Percentiles rank a stretch among this genome's conserved stretches.
Conservation (phyloP, 164 flowering plant genomes). For the Platanus orientalis region DNA sequence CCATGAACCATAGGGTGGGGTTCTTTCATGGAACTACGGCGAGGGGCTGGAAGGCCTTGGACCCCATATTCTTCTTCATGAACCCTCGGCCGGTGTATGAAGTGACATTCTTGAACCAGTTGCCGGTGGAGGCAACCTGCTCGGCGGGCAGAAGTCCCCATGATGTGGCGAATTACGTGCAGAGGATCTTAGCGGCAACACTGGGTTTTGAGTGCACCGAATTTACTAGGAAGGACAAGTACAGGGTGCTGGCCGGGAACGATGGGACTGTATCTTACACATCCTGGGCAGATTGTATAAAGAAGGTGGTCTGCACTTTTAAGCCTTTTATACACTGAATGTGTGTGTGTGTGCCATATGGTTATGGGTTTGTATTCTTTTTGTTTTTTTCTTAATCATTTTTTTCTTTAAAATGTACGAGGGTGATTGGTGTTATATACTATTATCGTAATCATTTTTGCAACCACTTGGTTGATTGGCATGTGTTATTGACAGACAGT, state of each 20-base stretch:
- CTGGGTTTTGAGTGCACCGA: conserved; percentile 94
- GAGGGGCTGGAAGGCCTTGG: conserved; percentile 84
- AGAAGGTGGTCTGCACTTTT: conserved; percentile 42
- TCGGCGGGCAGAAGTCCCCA: conserved; percentile 78
- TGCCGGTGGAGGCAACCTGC: conserved; percentile 85
- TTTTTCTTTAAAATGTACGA: too few species aligned
- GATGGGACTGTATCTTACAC: conserved; percentile 66
- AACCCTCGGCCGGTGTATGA: conserved; percentile 89
- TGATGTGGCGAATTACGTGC: conserved; percentile 92
- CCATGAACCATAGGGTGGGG: conserved; percentile 87
- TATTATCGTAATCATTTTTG: too few species aligned
- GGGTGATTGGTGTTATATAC: too few species aligned
- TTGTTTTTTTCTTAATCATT: too few species aligned
- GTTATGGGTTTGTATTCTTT: too few species aligned
- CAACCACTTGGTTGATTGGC: too few species aligned
- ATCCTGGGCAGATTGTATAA: conserved; percentile 24
- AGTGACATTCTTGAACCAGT: conserved; percentile 85
- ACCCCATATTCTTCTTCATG: conserved; percentile 94
- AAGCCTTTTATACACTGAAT: conserved; percentile 35
- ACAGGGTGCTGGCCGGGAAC: conserved; percentile 84
- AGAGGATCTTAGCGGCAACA: conserved; percentile 75
- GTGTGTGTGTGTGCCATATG: too few species aligned
- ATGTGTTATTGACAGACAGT: too few species aligned
- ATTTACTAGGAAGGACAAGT: conserved; percentile 91
- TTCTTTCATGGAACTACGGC: conserved; percentile 97